Base-by-base conservation (phyloP, 1,284 basidiomycete species). In the Phellopilus nigrolimitatus region DNA sequence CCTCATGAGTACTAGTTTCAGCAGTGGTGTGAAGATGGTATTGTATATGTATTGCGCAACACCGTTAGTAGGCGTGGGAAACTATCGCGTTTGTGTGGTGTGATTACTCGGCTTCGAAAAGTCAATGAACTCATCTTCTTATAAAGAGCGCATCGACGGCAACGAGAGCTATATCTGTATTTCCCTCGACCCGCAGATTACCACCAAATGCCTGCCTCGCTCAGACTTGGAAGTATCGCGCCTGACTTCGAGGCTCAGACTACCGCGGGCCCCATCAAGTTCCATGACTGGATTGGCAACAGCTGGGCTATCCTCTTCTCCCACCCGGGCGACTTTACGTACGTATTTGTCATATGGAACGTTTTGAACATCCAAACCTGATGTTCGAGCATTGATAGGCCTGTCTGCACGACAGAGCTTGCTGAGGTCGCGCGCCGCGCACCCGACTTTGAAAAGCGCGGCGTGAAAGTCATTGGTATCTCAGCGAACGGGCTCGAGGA, bases 331-430 rank as follows among this genome's bases (percentile, higher is more conserved):
- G 53, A 55, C 37, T 55, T 51, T 39, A 56, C 54, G 51, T 53
- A 37, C 30, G 47, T 33, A 33, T 27, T 37, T 31, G 21, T 31
- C 95, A 98, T 70, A 95, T 95, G 1, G n/a, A 95, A 88, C 19
- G 84, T 88, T 65, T 85, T 86, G 64, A 88, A 3, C 19, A 37
- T 3, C n/a, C 34, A 15, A 7, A 13, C n/a, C 34, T 37, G 12
- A 37, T 17, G 31, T 85, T 15, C 34, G 34, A 10, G 19, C 34
- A 15, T n/a, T 45, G 4, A 28, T 12, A 52, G 50, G 21, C 87
- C 87, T 41, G 83, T 95, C 48, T 95, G 92, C 76, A 92, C 97
- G 43, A 99, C 97, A 46, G 97, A 99, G 75, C 85, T 99, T 46
- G 94, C 91, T 49, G 95, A 97, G 65, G 93, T 97, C 28, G 88